These are phyloP conservation scores for Eucalyptus guilfoylei DNA, from an alignment of 345 rosid genomes.

Conservation along the genomic window DNA sequence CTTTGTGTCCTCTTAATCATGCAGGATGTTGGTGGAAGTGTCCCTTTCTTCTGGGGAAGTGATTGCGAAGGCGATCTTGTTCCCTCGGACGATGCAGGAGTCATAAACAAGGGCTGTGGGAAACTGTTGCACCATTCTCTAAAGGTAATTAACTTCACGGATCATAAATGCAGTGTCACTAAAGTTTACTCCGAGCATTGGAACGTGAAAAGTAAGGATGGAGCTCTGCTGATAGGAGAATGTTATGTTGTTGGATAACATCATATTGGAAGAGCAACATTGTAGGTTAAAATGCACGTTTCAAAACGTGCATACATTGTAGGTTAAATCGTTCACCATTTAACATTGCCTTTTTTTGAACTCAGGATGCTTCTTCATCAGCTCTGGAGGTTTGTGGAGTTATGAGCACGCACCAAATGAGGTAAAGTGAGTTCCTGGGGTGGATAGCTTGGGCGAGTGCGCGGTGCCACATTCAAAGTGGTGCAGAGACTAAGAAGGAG, in stretches of 20 bases:
- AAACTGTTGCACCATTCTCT: slow-evolving; percentile 91
- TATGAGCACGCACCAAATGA: slow-evolving; percentile 69
- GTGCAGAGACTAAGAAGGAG: slow-evolving; percentile 48
- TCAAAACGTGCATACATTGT: too few species aligned
- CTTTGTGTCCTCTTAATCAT: not conserved
- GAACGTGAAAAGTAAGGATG: not conserved
- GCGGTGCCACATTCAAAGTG: slow-evolving; percentile 50
- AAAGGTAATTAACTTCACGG: slow-evolving; percentile 40
- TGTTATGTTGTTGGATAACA: not conserved
- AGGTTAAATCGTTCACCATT: not conserved
- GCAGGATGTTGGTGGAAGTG: slow-evolving; percentile 83
- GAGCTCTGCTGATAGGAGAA: not conserved
- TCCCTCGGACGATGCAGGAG: too few species aligned
- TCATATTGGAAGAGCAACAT: not conserved
- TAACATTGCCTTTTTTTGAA: not conserved
- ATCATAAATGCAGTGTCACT: not conserved
- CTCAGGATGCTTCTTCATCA: slow-evolving; percentile 77
- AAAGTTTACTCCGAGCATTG: not conserved
- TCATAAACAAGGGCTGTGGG: slow-evolving; percentile 56
- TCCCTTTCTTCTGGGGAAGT: slow-evolving; percentile 57
- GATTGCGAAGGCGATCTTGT: too few species aligned
- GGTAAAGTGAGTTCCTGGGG: slow-evolving; percentile 80
- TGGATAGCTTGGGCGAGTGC: slow-evolving; percentile 83
- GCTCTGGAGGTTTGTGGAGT: slow-evolving; percentile 87
- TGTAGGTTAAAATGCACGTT: not conserved